A percentile compares a stretch with the other conserved stretches of the same genome.
phyloP scores from a whole-genome alignment of 139 green algal genomes.

The Ulvella scutata region DNA sequence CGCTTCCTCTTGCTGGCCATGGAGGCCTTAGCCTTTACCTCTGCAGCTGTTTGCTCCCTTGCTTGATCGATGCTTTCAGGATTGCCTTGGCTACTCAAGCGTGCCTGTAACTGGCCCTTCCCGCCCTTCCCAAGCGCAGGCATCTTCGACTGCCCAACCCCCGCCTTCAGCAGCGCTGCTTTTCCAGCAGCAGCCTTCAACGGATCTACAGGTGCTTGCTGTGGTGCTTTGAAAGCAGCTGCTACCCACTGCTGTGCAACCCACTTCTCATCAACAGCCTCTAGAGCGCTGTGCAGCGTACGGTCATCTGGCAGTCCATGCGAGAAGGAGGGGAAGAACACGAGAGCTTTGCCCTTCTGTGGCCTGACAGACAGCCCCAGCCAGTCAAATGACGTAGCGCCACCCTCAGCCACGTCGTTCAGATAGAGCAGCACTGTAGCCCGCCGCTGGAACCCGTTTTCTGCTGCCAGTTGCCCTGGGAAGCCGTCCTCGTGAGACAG shows the following conservation, averaged over 20 bases:
- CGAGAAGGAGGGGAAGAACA: slow-evolving; percentile 60
- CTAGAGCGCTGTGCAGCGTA: slow-evolving; percentile 54
- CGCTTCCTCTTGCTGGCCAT: too few relatives aligned
- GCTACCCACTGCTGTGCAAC: slow-evolving; percentile 60
- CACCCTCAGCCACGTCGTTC: slow-evolving; percentile 36
- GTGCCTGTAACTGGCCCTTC: too few relatives aligned
- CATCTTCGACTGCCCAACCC: too few relatives aligned
- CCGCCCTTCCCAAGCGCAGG: too few relatives aligned
- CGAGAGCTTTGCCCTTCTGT: slow-evolving; percentile 29
- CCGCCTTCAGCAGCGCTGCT: too few relatives aligned
- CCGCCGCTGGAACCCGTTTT: slow-evolving; percentile 55
- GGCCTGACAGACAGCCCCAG: slow-evolving; percentile 41
- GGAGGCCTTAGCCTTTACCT: too few relatives aligned
- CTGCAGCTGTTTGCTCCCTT: too few relatives aligned
- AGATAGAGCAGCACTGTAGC: slow-evolving; percentile 67
- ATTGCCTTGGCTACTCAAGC: too few relatives aligned
- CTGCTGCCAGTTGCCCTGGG: slow-evolving; percentile 20
- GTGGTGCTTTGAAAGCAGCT: too few relatives aligned
- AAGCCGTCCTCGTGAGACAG: slow-evolving; percentile 55
- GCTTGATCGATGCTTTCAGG: too few relatives aligned
- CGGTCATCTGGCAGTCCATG: slow-evolving; percentile 38
- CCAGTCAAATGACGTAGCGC: slow-evolving; percentile 44
- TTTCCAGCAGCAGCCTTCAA: too few relatives aligned
- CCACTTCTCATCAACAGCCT: slow-evolving; percentile 46
- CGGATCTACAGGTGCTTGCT: too few relatives aligned